These are phyloP conservation scores for Mycosarcoma maydis DNA, from an alignment of 1,284 basidiomycete genomes.

Conservation along the genomic window DNA sequence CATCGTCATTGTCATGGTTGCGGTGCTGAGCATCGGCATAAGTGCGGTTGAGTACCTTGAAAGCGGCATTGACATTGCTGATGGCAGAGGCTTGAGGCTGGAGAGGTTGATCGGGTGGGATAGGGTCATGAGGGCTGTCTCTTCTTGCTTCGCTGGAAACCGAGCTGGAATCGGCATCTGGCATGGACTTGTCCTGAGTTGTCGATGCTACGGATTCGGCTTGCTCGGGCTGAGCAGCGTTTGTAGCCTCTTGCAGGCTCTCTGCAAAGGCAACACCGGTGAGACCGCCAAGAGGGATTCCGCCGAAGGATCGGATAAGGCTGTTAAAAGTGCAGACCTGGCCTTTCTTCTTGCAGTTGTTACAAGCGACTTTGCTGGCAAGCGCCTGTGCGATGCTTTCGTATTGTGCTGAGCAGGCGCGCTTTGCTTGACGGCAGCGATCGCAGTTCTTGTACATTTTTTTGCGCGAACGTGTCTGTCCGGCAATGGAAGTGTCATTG, in stretches of 20 bases:
- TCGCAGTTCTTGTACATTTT: conserved; percentile 51
- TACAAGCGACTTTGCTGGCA: conserved; percentile 35
- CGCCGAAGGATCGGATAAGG: conserved; percentile 43
- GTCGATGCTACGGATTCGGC: background rate
- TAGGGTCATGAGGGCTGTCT: conserved; percentile 1
- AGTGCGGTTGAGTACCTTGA: background rate
- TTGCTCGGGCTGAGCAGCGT: background rate
- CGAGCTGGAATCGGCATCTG: background rate
- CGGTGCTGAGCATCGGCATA: too few relatives aligned
- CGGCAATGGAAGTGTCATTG: background rate
- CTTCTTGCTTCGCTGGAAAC: conserved; percentile 2
- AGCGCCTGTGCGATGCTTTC: conserved; percentile 32
- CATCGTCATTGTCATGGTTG: background rate
- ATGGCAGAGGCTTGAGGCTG: conserved; percentile 2
- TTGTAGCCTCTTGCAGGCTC: conserved; percentile 21
- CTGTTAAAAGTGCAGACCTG: conserved; percentile 47
- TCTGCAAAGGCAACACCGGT: conserved; percentile 34
- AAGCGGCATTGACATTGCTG: conserved; percentile 24
- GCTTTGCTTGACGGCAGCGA: conserved; percentile 35
- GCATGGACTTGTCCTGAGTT: background rate
- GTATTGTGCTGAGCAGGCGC: conserved; percentile 36
- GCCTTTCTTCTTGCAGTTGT: conserved; percentile 40
- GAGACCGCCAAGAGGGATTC: conserved; percentile 31
- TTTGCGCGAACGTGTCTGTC: conserved; percentile 26
- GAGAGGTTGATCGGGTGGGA: background rate